Percentiles rank a stretch among this genome's conserved stretches.
These are phyloP conservation scores for Aureobasidium sp. DNA, from an alignment of 2,329 filamentous ascomycete genomes.

Conservation along the genomic window DNA sequence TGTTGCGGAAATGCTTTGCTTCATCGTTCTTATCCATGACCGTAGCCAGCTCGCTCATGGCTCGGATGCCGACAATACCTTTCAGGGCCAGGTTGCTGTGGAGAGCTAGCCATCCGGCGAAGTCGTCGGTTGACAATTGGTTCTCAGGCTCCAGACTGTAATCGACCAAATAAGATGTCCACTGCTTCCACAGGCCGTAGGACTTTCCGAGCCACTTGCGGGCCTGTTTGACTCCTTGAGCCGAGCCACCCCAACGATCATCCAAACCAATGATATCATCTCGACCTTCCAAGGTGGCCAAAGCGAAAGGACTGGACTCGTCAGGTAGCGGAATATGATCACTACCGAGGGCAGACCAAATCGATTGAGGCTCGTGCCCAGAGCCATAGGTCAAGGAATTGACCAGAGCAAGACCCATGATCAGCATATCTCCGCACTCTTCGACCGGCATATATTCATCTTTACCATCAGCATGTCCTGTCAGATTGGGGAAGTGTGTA, in stretches of 20 bases:
- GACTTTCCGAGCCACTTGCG: slow-evolving; percentile 58
- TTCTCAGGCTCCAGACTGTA: slow-evolving; percentile 65
- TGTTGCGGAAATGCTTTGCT: slow-evolving; percentile 48
- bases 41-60: slow-evolving; percentile 63
- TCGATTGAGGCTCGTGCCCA: slow-evolving; percentile 46
- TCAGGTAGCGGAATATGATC: slow-evolving; percentile 19
- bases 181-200: slow-evolving; percentile 65
- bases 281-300: slow-evolving; percentile 33
- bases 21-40: slow-evolving; percentile 51
- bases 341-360: slow-evolving; percentile 43
- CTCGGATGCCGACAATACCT: slow-evolving; percentile 72
- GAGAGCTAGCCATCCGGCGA: slow-evolving; percentile 67
- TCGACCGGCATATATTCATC: slow-evolving; percentile 72
- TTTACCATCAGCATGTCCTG: slow-evolving; percentile 59
- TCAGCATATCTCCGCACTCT: slow-evolving; percentile 71
- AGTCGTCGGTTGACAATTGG: slow-evolving; percentile 77
- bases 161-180: slow-evolving; percentile 70
- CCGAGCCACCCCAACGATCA: slow-evolving; percentile 46
- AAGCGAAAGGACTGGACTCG: slow-evolving; percentile 40
- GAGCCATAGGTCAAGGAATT: slow-evolving; percentile 62
- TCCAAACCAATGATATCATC: slow-evolving; percentile 52
- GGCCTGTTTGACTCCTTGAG: slow-evolving; percentile 47
- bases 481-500: slow-evolving; percentile 65
- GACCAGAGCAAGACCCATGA: slow-evolving; percentile 55
- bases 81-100: slow-evolving; percentile 79